Conservation (phyloP, 345 rosid species). For the Acer campestre region DNA sequence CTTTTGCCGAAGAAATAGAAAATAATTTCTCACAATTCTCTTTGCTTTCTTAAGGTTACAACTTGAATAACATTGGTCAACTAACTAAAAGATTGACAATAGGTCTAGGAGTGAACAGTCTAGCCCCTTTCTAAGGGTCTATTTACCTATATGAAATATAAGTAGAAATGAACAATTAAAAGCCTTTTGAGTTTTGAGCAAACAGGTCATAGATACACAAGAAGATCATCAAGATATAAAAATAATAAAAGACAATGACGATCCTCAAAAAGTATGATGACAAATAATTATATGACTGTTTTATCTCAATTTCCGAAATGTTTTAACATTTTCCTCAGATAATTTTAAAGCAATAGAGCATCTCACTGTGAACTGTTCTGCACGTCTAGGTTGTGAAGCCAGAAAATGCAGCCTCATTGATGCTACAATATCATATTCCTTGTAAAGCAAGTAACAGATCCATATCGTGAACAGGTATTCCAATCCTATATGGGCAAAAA, state of each 20-base stretch:
- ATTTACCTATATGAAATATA: background rate
- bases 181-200: background rate
- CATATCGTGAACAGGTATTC: constrained; percentile 83
- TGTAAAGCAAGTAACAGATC: constrained; percentile 91
- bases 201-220: background rate
- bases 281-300: background rate
- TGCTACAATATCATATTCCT: constrained; percentile 75
- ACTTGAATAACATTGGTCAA: background rate
- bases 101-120: background rate
- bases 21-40: too few species aligned
- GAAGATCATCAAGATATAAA: background rate
- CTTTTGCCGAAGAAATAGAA: too few species aligned
- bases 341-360: constrained; percentile 10
- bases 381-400: constrained; percentile 75
- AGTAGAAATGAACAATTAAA: background rate
- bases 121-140: too few species aligned
- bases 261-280: background rate
- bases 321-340: background rate
- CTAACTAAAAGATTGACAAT: background rate
- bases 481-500: constrained; percentile 86
- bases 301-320: constrained; percentile 6
- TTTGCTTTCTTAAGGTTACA: background rate
- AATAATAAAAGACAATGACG: background rate
- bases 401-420: constrained; percentile 79
- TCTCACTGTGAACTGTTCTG: constrained; percentile 96